Evolutionary conservation across 208 protist genomes (phyloP), one percentile per base, ranked within the genome.

Genomic region (Eutreptiella sp.): DNA sequence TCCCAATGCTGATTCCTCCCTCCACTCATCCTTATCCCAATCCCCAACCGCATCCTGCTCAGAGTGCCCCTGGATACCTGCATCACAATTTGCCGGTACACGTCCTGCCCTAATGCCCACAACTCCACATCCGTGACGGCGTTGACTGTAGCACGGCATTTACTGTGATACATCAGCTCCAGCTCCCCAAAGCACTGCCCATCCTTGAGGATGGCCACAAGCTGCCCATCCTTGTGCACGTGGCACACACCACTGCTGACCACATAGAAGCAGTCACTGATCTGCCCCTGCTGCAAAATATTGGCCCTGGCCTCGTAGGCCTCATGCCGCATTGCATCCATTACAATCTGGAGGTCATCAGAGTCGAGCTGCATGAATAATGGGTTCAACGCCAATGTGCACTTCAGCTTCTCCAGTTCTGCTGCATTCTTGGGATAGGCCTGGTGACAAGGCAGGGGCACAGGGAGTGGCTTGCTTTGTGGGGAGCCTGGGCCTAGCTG

Each of bases 101-200:
- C 5, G 14, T 19, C 34, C 3, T 58, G 66, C 2, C 34, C 50
- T 2, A 72, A 26, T 24, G 57, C 4, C 0, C 2, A 72, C 2
- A 2, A 46, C 11, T 5, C 1, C n/a, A 11, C 5, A 2, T 38
- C 16, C 4, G 21, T 41, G 1, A 1, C 26, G 26, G 41, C 31
- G 1, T 21, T 0, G 9, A 72, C 42, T 3, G 66, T 69, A n/a
- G 66, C 66, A 33, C 48, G 1, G 34, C 48, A 53, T 7, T 11
- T 47, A 54, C 45, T 45, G 9, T 14, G 19, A 50, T 68, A 73
- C 66, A 72, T 72, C 1, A 72, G 41, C 9, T 66, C 66, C 2
- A 72, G 33, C 35, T 72, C 66, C 16, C 66, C 66, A 39, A 72
- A 72, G 9, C 55, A 34, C 27, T 7, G n/a, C 19, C 55, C 55